These are phyloP conservation scores for Dendrostoma leiphaemia DNA, from an alignment of 2,329 filamentous ascomycete genomes.

Conservation along the genomic window DNA sequence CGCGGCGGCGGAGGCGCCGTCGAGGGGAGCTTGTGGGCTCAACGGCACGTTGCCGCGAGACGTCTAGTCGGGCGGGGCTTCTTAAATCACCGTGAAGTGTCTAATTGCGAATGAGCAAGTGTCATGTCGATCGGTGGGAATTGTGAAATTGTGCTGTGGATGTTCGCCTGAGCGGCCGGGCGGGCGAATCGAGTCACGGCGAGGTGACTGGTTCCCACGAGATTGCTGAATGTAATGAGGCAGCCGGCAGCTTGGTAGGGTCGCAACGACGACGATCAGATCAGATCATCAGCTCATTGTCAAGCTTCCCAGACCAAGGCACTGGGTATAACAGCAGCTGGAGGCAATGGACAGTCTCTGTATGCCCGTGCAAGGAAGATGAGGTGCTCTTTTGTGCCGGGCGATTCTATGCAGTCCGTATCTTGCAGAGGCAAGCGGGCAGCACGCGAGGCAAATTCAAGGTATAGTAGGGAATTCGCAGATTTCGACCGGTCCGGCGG, in stretches of 20 bases:
- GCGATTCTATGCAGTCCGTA: neutral
- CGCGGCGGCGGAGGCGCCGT: neutral
- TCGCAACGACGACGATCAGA: neutral
- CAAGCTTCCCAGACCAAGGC: too few relatives aligned
- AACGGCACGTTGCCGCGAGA: slow-evolving; percentile 1
- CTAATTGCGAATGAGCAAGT: slow-evolving; percentile 9
- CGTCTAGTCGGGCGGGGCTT: slow-evolving; percentile 8
- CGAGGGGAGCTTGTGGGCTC: too few relatives aligned
- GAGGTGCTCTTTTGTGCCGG: too few relatives aligned
- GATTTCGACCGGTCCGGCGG: neutral
- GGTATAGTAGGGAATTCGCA: too few relatives aligned
- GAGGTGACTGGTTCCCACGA: neutral
- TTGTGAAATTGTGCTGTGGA: slow-evolving; percentile 18
- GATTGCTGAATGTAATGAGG: too few relatives aligned
- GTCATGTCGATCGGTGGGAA: slow-evolving; percentile 15
- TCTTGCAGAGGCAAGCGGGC: neutral
- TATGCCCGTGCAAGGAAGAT: too few relatives aligned
- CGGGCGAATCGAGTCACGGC: slow-evolving; percentile 1
- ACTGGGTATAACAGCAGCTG: too few relatives aligned
- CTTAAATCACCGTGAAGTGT: slow-evolving; percentile 16
- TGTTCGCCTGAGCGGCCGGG: neutral
- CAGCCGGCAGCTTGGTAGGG: too few relatives aligned
- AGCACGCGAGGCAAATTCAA: neutral
- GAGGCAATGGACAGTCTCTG: too few relatives aligned
- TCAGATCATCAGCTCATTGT: neutral